phyloP scores from a whole-genome alignment of 768 basidiomycete species.

The Boletus patriciae region DNA sequence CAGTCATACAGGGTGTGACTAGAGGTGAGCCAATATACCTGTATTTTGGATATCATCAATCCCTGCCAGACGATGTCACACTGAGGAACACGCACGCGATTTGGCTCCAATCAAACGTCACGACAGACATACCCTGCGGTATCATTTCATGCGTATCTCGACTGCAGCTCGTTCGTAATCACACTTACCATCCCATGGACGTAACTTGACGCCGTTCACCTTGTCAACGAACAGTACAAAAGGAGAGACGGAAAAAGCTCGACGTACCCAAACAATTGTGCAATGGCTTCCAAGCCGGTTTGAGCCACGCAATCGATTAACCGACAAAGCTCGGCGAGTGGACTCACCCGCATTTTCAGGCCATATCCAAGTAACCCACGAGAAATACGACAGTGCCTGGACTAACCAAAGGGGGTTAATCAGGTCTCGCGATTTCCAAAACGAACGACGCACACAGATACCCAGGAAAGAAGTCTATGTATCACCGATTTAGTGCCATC shows the following conservation, averaged over 20 bases:
- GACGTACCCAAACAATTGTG: conserved; percentile 49
- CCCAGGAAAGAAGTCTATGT: conserved; percentile 43
- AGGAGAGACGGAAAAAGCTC: not conserved
- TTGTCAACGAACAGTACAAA: not conserved
- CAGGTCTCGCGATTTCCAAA: not conserved
- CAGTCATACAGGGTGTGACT: conserved; percentile 57
- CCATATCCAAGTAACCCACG: conserved; percentile 58
- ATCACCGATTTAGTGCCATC: conserved; percentile 12
- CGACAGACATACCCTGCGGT: conserved; percentile 58
- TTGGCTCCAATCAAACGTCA: conserved; percentile 84
- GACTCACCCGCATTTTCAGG: conserved; percentile 47
- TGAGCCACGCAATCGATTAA: conserved; percentile 18
- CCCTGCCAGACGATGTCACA: not conserved
- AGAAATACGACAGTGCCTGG: conserved; percentile 56
- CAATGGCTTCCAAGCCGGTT: conserved; percentile 35
- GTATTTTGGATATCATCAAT: not conserved
- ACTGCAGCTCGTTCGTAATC: not conserved
- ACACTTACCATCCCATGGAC: conserved; percentile 46
- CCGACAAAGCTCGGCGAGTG: conserved; percentile 4
- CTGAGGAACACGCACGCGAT: conserved; percentile 39
- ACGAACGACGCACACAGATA: conserved; percentile 38
- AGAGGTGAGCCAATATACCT: conserved; percentile 49
- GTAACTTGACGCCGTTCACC: conserved; percentile 20
- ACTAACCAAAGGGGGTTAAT: conserved; percentile 30
- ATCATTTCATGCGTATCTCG: not conserved